phyloP scores from a whole-genome alignment of 257 asterid species.

The Penstemon newberryi region DNA sequence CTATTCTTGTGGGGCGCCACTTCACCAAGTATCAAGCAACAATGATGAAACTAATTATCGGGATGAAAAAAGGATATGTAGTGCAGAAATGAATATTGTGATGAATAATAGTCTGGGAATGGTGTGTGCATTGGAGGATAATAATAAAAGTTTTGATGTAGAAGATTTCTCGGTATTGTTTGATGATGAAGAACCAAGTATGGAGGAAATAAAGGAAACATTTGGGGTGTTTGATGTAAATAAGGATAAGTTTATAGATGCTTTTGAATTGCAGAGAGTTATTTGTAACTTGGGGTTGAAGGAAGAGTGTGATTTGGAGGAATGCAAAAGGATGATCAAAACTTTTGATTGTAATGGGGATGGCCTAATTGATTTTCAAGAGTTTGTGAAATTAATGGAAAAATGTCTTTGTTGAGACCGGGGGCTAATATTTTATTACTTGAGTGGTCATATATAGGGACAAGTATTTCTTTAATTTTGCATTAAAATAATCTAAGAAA shows the following conservation, averaged over 20 bases:
- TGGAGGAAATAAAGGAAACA: constrained; percentile 23
- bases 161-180: constrained; percentile 22
- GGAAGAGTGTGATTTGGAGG: constrained; percentile 28
- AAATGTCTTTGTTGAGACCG: background rate
- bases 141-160: constrained; percentile 9
- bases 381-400: constrained; percentile 33
- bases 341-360: constrained; percentile 32
- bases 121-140: constrained; percentile 26
- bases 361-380: constrained; percentile 23
- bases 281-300: constrained; percentile 14
- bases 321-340: constrained; percentile 30
- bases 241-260: constrained; percentile 31
- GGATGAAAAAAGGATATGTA: constrained; percentile 1
- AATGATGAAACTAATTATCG: background rate
- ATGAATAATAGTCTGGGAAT: constrained; percentile 34
- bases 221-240: constrained; percentile 36
- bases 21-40: constrained; percentile 1
- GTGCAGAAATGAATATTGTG: constrained; percentile 29
- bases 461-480: no score
- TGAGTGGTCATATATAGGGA: no score
- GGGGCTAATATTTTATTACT: no score
- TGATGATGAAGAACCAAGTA: constrained; percentile 25
- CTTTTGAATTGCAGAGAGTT: constrained; percentile 32
- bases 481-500: no score
- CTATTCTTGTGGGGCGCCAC: background rate